Percentiles rank a stretch among this genome's conserved stretches.
phyloP scores from a whole-genome alignment of 139 green algal species.

The Protoeuglena noctilucae region DNA sequence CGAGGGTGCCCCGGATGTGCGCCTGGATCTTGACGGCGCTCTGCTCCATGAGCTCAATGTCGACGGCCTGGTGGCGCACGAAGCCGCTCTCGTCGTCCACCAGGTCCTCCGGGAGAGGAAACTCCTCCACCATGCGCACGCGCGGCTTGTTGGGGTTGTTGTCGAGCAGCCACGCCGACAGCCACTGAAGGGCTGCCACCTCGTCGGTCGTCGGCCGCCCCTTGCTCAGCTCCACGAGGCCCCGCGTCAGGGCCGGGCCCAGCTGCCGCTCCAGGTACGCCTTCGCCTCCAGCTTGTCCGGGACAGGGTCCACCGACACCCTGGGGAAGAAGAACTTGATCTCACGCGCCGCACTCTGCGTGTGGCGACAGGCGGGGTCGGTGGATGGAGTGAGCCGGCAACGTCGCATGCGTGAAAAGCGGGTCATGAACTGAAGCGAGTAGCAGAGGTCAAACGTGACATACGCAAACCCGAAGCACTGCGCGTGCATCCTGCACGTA shows the following conservation, averaged over 20 bases:
- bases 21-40: conserved; percentile 6
- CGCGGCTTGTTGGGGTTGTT: conserved; percentile 70
- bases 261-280: conserved; percentile 37
- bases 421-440: no score
- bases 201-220: conserved; percentile 19
- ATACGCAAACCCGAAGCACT: no score
- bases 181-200: conserved; percentile 38
- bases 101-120: conserved; percentile 12
- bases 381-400: no score
- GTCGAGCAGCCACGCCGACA: conserved; percentile 52
- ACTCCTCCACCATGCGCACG: conserved; percentile 5
- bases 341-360: conserved; percentile 37
- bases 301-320: conserved; percentile 6
- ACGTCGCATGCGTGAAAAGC: no score
- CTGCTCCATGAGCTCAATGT: background rate
- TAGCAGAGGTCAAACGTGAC: no score
- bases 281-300: conserved; percentile 7
- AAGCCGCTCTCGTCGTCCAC: conserved; percentile 35
- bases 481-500: no score
- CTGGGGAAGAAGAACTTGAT: conserved; percentile 68
- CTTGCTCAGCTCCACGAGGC: conserved; percentile 47
- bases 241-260: conserved; percentile 44
- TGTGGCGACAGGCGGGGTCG: no score
- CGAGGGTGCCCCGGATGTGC: conserved; percentile 1
- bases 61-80: no score